Percentiles rank a stretch among this genome's conserved stretches.
Conservation (phyloP, 2,329 filamentous ascomycete genomes). For the Cryoendolithus antarcticus region DNA sequence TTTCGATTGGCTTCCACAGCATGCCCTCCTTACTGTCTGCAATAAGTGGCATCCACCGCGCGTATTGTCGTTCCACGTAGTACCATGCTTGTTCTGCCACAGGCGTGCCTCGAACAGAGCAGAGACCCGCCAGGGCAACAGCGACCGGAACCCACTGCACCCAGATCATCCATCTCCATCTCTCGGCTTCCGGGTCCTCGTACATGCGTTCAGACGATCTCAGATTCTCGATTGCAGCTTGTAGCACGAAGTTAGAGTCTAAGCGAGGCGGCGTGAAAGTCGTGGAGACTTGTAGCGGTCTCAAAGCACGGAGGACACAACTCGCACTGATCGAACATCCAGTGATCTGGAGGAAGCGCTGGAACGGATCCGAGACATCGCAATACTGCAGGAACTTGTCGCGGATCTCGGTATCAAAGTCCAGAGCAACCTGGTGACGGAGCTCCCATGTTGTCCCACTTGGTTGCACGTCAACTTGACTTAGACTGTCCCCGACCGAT, state of each 20-base stretch:
- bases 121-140: slow-evolving; percentile 41
- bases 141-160: slow-evolving; percentile 45
- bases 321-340: slow-evolving; percentile 15
- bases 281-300: slow-evolving; percentile 16
- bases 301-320: slow-evolving; percentile 19
- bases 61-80: slow-evolving; percentile 35
- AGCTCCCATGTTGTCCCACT: slow-evolving; percentile 17
- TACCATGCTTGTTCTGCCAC: slow-evolving; percentile 39
- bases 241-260: slow-evolving; percentile 20
- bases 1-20: slow-evolving; percentile 44
- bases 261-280: slow-evolving; percentile 16
- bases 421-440: slow-evolving; percentile 17
- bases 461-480: slow-evolving; percentile 1
- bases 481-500: slow-evolving; percentile 1
- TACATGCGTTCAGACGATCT: slow-evolving; percentile 27
- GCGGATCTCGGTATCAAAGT: slow-evolving; percentile 11
- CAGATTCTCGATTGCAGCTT: slow-evolving; percentile 34
- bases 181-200: slow-evolving; percentile 24
- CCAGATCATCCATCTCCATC: slow-evolving; percentile 40
- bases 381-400: slow-evolving; percentile 16
- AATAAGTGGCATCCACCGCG: slow-evolving; percentile 32
- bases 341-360: slow-evolving; percentile 12
- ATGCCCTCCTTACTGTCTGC: slow-evolving; percentile 40
- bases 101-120: slow-evolving; percentile 34
- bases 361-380: slow-evolving; percentile 11